Evolutionary conservation across 1,139 yeast species (phyloP), one percentile per base, ranked within the genome.

Genomic region (Candida sp.): DNA sequence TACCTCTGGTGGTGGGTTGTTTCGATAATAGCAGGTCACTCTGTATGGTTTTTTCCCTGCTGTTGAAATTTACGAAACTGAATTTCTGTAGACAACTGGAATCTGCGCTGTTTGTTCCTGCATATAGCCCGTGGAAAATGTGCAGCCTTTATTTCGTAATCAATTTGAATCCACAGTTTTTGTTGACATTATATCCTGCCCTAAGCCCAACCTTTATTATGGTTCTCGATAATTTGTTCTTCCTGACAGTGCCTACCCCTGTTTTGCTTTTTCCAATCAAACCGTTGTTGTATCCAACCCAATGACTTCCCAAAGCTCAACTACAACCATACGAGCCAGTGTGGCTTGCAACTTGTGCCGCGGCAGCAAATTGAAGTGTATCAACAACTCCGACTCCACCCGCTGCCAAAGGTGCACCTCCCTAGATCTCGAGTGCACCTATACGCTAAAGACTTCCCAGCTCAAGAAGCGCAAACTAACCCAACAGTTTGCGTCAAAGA

Each of bases 271-370:
- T 5, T 38, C n/a, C 41, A 8, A 8, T 28, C 31, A 28, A 28
- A 8, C 9, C 8, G 31, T 28, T 28, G 9, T 28, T 28, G 9
- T 8, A 28, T 28, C 31, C 31, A 17, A 17, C 12, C 31, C 17
- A 12, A 42, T 42, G 45, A 32, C 45, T 17, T 11, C 44, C 7
- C 23, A 32, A 9, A 42, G 22, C 9, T 32, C 46, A 27, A 28
- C 17, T 4, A 11, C 32, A 17, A 28, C 35, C 17, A 30, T 37
- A 3, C 32, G 70, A 35, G 62, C 68, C 8, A 56, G 62, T 27
- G 61, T 66, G 17, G 70, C 70, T 6, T 66, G 70, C 47, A 60
- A 59, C 43, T 23, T 55, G 8, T 66, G 70, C 49, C 58, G 70
- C 34, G 58, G 54, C 7, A 58, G 66, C 49, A 65, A 65, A 44